Base-by-base conservation (phyloP, 306 rosid genomes). In the Biancaea sappan region DNA sequence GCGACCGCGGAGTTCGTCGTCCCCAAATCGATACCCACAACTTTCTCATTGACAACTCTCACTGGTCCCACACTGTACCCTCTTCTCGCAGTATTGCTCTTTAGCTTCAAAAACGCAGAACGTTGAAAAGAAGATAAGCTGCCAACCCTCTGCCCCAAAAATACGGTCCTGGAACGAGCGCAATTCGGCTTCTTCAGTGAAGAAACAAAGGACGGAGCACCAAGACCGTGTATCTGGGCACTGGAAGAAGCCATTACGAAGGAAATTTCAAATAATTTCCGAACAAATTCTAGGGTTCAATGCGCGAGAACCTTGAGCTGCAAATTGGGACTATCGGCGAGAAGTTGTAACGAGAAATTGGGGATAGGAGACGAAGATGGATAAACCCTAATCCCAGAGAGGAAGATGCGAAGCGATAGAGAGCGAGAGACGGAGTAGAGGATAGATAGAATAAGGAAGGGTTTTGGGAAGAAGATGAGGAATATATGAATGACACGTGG, bases 1-100 rank as follows among this genome's bases (percentile, higher is more conserved):
- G 91, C 98, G 3, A 87, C 93, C 0, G 96, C 96, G 1, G 93
- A 90, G 79, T 90, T 93, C 1, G 96, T 93, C 8, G 96, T 93
- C n/a, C 91, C 98, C 77, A 86, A 74, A 77, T 93, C 98, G 37
- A 93, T 89, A 13, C 92, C 96, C 28, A 87, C 97, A 4, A 91
- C 98, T 74, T 91, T 91, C 88, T 91, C 96, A 80, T 74, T 86
- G 11, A 85, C 98, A 12, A 89, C 84, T 29, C 94, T 72, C 18
- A 91, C 57, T 8, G 92, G 92, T 1, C 79, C 77, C 13, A 76
- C 77, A 29, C 72, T 84, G 18, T 62, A 59, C 6, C 60, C 28
- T 14, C 80, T 76, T 24, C 84, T 68, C 1, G 48, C 3, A 1
- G 29, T 28, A 7, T 11, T 73, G 59, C n/a, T 74, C 50, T 74